Percentiles rank a stretch among this genome's conserved stretches.
These are phyloP conservation scores for Radiomyces spectabilis DNA, from an alignment of 192 early-diverging fungal species.

Conservation along the genomic window DNA sequence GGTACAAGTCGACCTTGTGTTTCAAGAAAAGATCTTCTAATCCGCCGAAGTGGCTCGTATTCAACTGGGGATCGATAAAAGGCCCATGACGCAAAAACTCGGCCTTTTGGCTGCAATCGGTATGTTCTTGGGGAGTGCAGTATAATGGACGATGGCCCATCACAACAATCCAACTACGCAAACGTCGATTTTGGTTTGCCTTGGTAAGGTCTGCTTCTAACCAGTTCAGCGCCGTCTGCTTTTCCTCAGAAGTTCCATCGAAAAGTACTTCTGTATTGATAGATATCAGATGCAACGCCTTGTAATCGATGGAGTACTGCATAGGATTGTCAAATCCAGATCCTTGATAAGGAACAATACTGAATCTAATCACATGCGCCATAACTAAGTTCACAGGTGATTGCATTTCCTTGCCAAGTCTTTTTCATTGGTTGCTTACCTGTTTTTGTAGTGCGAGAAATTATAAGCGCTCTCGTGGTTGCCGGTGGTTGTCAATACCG, in stretches of 20 bases:
- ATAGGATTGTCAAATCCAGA: slow-evolving; percentile 18
- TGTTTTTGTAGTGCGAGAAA: slow-evolving; percentile 25
- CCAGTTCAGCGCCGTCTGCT: slow-evolving; percentile 16
- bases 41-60: too few relatives aligned
- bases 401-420: too few relatives aligned
- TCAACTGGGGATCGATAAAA: too few relatives aligned
- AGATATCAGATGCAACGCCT: slow-evolving; percentile 20
- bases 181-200: slow-evolving; percentile 13
- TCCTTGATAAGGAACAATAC: slow-evolving; percentile 17
- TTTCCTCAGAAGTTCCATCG: slow-evolving; percentile 10
- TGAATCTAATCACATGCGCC: slow-evolving; percentile 12
- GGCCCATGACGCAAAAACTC: too few relatives aligned
- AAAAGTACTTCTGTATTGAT: slow-evolving; percentile 22
- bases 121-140: too few relatives aligned
- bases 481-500: slow-evolving; percentile 21
- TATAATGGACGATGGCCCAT: slow-evolving; percentile 21
- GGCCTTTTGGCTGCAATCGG: too few relatives aligned
- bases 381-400: too few relatives aligned
- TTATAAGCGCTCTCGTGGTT: slow-evolving; percentile 28
- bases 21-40: too few relatives aligned
- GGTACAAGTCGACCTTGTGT: slow-evolving; percentile 18
- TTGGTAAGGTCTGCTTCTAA: slow-evolving; percentile 13
- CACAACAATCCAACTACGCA: slow-evolving; percentile 25
- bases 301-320: slow-evolving; percentile 23
- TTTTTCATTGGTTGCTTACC: too few relatives aligned